These are phyloP conservation scores for Termitomyces sp. DNA, from an alignment of 768 basidiomycete species.

Conservation along the genomic window DNA sequence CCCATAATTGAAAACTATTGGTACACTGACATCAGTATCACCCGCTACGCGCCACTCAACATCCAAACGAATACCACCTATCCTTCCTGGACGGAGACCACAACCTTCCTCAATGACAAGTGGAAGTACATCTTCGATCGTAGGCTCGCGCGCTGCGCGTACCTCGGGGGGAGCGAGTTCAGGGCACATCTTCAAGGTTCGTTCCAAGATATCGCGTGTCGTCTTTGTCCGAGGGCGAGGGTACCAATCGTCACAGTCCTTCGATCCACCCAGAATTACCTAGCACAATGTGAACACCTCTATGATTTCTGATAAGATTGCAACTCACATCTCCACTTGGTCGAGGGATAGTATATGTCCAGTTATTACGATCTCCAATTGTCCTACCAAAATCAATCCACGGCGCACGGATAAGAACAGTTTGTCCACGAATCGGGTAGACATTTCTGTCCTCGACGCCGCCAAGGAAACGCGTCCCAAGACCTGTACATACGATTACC, in stretches of 20 bases:
- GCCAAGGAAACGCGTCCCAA: conserved; percentile 69
- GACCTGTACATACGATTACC: conserved; percentile 64
- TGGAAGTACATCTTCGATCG: conserved; percentile 41
- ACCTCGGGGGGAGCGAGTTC: conserved; percentile 54
- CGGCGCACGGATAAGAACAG: conserved; percentile 69
- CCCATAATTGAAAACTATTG: conserved; percentile 63
- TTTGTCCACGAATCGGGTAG: conserved; percentile 81
- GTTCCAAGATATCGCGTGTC: conserved; percentile 51
- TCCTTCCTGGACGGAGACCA: conserved; percentile 63
- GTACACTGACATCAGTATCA: conserved; percentile 27
- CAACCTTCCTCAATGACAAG: conserved; percentile 46
- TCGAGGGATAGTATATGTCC: conserved; percentile 65
- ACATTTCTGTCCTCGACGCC: conserved; percentile 77
- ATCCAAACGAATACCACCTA: conserved; percentile 63
- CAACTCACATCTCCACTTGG: conserved; percentile 44
- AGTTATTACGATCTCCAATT: conserved; percentile 32
- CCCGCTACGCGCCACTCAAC: conserved; percentile 33
- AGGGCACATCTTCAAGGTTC: conserved; percentile 45
- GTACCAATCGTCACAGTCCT: conserved; percentile 60
- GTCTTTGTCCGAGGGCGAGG: conserved; percentile 61
- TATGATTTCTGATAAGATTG: not conserved
- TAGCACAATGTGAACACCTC: conserved; percentile 9
- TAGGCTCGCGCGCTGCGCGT: conserved; percentile 38
- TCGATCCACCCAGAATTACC: conserved; percentile 62
- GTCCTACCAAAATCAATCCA: conserved; percentile 56